A percentile compares a stretch with the other conserved stretches of the same genome.
These are phyloP conservation scores for Aspergillus sparsus DNA, from an alignment of 495 filamentous ascomycete genomes.

Conservation along the genomic window DNA sequence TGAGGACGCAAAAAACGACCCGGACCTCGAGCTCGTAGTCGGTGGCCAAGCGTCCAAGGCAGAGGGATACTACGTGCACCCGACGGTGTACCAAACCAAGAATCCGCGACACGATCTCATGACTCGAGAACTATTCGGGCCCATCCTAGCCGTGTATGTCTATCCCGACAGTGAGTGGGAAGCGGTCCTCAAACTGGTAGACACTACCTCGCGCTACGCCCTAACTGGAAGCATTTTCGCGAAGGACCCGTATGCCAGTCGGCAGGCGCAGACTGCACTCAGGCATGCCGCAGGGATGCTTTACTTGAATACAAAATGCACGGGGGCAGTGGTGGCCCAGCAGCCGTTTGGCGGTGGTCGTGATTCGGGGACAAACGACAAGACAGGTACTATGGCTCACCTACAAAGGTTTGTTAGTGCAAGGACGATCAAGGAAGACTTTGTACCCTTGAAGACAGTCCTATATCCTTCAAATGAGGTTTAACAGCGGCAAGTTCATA, in stretches of 20 bases:
- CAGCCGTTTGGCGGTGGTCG: slow-evolving; percentile 80
- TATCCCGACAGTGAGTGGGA: slow-evolving; percentile 65
- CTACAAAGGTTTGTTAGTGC: slow-evolving; percentile 70
- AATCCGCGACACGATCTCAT: slow-evolving; percentile 66
- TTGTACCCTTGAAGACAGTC: slow-evolving; percentile 58
- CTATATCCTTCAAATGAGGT: slow-evolving; percentile 65
- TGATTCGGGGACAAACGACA: slow-evolving; percentile 78
- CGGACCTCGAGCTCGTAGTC: slow-evolving; percentile 59
- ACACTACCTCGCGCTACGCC: slow-evolving; percentile 64
- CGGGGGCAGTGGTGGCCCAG: slow-evolving; percentile 78
- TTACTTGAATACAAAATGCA: slow-evolving; percentile 75
- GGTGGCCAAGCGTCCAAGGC: slow-evolving; percentile 69
- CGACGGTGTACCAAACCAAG: slow-evolving; percentile 66
- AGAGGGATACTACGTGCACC: slow-evolving; percentile 68
- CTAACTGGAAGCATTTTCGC: slow-evolving; percentile 79
- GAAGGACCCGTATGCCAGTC: slow-evolving; percentile 61
- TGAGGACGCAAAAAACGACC: slow-evolving; percentile 62
- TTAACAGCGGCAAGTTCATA: too few species aligned
- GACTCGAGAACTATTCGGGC: slow-evolving; percentile 74
- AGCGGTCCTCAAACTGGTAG: slow-evolving; percentile 53
- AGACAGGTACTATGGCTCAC: slow-evolving; percentile 68
- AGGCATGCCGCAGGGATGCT: slow-evolving; percentile 82
- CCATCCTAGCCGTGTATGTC: slow-evolving; percentile 66
- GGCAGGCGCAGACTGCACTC: slow-evolving; percentile 66
- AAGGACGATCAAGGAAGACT: slow-evolving; percentile 79